Evolutionary conservation across 305 asterid genomes (phyloP), one percentile per base, ranked within the genome.

Genomic region (Ruellia speciosa): DNA sequence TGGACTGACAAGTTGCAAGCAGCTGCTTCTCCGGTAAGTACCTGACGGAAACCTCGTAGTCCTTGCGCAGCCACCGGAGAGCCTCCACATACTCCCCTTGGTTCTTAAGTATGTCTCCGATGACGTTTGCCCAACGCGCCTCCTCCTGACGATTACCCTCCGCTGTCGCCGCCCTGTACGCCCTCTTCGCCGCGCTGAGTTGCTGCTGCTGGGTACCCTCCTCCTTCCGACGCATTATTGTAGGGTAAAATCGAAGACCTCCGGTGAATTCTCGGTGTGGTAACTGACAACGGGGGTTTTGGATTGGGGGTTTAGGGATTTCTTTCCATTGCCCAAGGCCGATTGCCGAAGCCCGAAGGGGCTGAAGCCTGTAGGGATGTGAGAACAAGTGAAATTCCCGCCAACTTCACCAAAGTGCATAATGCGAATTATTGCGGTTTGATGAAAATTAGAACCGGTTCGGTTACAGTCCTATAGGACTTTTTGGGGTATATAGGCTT

Each of bases 121-220:
- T 76, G 58, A 80, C 63, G 70, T 92, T 92, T 18, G 99, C 96
- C 97, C 97, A 92, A 55, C 95, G 88, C 56, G 97, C 99, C 79
- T 86, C 96, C 81, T 93, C 99, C 73, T 72, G 78, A 43, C 83
- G 82, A 52, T 80, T 86, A 49, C 95, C 94, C 65, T 71, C 93
- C 40, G 33, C 82, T 69, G 11, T 65, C 48, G 99, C 92, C 41
- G 66, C 73, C 49, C 72, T 71, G 74, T 76, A 80, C 1, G 87
- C 75, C 55, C 72, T 72, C 84, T 74, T 90, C 45, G 96, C 94
- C 12, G 66, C 79, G 6, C 18, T 60, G 64, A 90, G 77, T 77
- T 82, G 83, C 67, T 75, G 81, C 72, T 80, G 84, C 41, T 76
- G 77, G 66, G 68, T 74, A 4, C 70, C 56, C 18, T 83, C 98